Evolutionary conservation across 164 flowering plant genomes (phyloP).

Genomic region (Chimonanthus praecox): DNA sequence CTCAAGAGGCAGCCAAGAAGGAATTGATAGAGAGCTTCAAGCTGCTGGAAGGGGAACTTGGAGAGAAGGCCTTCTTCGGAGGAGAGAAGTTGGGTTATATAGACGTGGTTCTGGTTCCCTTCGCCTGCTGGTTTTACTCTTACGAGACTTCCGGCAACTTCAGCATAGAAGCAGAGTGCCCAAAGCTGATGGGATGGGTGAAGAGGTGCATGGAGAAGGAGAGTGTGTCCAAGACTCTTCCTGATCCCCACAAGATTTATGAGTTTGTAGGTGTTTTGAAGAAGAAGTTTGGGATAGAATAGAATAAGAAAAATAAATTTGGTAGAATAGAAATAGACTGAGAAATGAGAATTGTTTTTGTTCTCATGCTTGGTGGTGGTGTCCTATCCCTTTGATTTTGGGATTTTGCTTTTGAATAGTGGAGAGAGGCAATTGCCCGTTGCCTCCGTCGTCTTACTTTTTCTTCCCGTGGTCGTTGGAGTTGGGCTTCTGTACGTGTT

Average conservation of each 20-base stretch:
- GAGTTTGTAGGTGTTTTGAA: constrained; percentile 3
- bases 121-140: constrained; percentile 6
- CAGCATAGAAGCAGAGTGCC: constrained; percentile 15
- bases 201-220: constrained; percentile 18
- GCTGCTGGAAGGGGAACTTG: constrained; percentile 17
- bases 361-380: neutral
- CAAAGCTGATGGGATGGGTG: constrained; percentile 11
- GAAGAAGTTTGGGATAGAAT: constrained; percentile 12
- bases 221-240: constrained; percentile 15
- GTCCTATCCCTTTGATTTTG: neutral
- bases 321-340: constrained; percentile 2
- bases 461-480: neutral
- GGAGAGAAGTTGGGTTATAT: constrained; percentile 15
- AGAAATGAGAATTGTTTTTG: neutral
- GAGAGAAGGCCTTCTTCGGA: constrained; percentile 16
- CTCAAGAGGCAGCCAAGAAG: constrained; percentile 9
- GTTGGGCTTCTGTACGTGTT: no score
- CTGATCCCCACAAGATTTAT: constrained; percentile 8
- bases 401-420: neutral
- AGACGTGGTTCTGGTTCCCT: constrained; percentile 10
- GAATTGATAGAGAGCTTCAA: constrained; percentile 11
- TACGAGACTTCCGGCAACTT: constrained; percentile 13
- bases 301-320: constrained; percentile 1
- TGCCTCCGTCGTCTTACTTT: neutral
- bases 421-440: neutral